Base-by-base conservation (phyloP, 805 yeast genomes). In the Martiniozyma abietophila region DNA sequence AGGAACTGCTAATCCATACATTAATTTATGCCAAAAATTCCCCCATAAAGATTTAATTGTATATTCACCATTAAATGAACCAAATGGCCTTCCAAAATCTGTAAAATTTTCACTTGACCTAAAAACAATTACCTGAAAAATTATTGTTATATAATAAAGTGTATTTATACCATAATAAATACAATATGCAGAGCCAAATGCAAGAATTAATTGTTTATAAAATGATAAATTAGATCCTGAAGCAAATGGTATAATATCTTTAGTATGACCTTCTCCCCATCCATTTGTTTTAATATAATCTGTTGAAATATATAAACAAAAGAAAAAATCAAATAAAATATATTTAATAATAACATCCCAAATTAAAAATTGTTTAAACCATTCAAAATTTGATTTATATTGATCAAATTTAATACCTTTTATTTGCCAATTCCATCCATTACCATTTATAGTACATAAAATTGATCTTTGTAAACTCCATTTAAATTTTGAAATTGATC, bases 121-220 rank as follows among this genome's bases (percentile, higher is more conserved):
- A 2, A 36, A 10, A 4, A 27, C 14, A 2, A 32, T 25, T 3
- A 40, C 30, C 14, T 24, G 15, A 6, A 36, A 4, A 4, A 44
- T 4, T 2, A 39, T 28, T 12, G 25, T 4, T 6, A 36, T 6
- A 21, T 27, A 20, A 34, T 31, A 43, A 6, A 34, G 5, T 4
- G 29, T 9, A 11, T 25, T 32, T 4, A 44, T 40, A 3, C 34
- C 41, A 25, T 27, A 42, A 25, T 29, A 38, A 5, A 41, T 27
- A 20, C 65, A 62, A 41, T 37, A 44, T 26, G 39, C 38, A 8
- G 67, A 62, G 47, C 54, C 61, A 25, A 47, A 61, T 45, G 54
- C 52, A 26, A 57, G 66, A 2, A 41, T 62, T 6, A 30, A 58
- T 33, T 39, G 57, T 18, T 34, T 32, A n/a, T 48, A 52, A 2